Evolutionary conservation across 257 asterid species (phyloP), one percentile per base, ranked within the genome.

Genomic region (Fraxinus pennsylvanica): DNA sequence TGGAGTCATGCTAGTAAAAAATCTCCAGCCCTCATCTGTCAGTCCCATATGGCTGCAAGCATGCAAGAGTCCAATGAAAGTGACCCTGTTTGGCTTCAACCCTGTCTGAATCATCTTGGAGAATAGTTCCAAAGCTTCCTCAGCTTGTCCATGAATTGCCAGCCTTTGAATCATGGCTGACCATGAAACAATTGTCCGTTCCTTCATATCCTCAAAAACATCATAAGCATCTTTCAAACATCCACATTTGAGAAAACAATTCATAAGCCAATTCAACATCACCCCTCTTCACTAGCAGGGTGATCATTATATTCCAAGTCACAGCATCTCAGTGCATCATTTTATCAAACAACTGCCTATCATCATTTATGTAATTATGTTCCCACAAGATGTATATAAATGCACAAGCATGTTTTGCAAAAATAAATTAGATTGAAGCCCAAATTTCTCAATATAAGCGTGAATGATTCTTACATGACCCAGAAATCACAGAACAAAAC

Each of bases 11-110:
- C 89, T 84, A 8, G 82, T 9, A 10, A 90, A 92, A 81, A 85
- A 78, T 3, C 80, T 81, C 9, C 83, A 83, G 1, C 97, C 92
- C 73, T 87, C 79, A 0, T 83, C 79, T 66, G 86, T 75, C 86
- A 90, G 61, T 41, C 97, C 96, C 89, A 86, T 79, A 47, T 90
- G 96, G 71, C 92, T 90, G 67, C 96, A 90, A 27, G 92, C 97
- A 33, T 84, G 86, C 41, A 92, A 82, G 74, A 89, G 87, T 33
- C 97, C 96, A 13, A 90, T 38, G 75, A 89, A 92, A 17, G 96
- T 92, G 68, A 90, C 90, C 27, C 50, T 89, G 10, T 92, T 88
- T 71, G 94, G 96, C 80, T 78, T 83, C 76, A 83, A n/a, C 57
- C 94, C 92, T 0, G 82, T 74, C 66, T 54, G 80, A 73, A 81